Conservation (phyloP, 2,329 filamentous ascomycete species). For the Pyricularia sp. region DNA sequence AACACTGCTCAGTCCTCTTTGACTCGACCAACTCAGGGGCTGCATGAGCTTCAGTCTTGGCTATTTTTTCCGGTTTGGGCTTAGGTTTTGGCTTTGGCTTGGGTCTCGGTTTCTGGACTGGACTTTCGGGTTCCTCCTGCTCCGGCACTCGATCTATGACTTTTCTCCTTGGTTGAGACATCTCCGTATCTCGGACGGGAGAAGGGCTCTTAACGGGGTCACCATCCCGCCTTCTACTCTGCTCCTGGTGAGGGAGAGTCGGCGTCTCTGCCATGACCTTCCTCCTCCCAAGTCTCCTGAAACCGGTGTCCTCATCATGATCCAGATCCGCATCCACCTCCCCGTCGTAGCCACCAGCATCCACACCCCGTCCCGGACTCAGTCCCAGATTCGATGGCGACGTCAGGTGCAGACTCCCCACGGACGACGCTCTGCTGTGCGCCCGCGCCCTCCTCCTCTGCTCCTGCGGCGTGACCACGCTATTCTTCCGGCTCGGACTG, state of each 20-base stretch:
- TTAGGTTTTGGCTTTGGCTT: constrained; percentile 17
- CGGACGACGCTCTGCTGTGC: constrained; percentile 13
- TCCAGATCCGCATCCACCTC: neutral
- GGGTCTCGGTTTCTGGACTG: constrained; percentile 12
- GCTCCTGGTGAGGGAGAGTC: constrained; percentile 29
- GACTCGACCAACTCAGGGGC: neutral
- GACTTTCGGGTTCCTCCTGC: neutral
- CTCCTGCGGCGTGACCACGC: constrained; percentile 10
- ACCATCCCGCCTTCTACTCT: constrained; percentile 11
- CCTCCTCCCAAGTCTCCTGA: neutral
- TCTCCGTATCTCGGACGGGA: constrained; percentile 4
- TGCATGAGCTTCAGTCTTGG: neutral
- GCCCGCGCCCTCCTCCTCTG: neutral
- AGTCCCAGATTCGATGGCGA: neutral
- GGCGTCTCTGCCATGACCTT: neutral
- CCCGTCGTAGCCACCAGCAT: neutral
- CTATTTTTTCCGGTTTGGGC: neutral
- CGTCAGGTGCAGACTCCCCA: constrained; percentile 16
- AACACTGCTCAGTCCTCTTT: neutral
- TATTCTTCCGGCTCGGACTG: constrained; percentile 28
- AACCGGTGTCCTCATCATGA: neutral
- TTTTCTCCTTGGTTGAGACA: neutral
- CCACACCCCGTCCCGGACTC: neutral
- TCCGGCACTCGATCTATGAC: neutral
- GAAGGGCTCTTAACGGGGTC: constrained; percentile 25